Evolutionary conservation across 768 basidiomycete species (phyloP).

Genomic region (Fomitopsis pulvina): DNA sequence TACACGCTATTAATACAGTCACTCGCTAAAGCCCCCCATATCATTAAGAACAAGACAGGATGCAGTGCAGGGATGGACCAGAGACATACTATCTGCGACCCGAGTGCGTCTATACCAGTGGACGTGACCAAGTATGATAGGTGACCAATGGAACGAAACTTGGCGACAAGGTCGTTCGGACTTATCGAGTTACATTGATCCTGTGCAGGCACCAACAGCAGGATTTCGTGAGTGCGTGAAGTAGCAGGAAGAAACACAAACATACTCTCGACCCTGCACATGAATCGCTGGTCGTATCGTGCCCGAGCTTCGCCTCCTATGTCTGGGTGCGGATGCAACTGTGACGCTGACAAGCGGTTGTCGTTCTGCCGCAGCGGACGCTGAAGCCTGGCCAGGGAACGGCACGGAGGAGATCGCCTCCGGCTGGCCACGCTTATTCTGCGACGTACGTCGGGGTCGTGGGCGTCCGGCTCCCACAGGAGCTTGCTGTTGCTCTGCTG

Average conservation of each 20-base stretch:
- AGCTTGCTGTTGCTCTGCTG: constrained; percentile 4
- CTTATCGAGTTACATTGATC: constrained; percentile 5
- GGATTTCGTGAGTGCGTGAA: background rate
- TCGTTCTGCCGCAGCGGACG: constrained; percentile 2
- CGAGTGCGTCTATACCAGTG: too few species aligned
- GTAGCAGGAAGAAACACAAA: background rate
- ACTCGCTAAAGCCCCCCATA: background rate
- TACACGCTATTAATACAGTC: background rate
- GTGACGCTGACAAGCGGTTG: constrained; percentile 21
- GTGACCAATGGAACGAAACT: too few species aligned
- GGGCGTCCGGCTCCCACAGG: background rate
- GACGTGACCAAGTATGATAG: too few species aligned
- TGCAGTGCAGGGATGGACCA: too few species aligned
- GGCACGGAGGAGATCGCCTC: background rate
- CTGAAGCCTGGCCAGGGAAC: background rate
- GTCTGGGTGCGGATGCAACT: constrained; percentile 11
- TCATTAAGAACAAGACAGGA: background rate
- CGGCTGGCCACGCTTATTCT: background rate
- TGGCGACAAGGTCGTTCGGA: background rate
- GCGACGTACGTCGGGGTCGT: background rate
- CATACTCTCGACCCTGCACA: constrained; percentile 22
- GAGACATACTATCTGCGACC: too few species aligned
- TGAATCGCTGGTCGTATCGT: constrained; percentile 20
- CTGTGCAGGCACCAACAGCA: background rate
- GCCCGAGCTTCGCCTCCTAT: constrained; percentile 18